phyloP scores from a whole-genome alignment of 805 yeast genomes.

The Blastobotrys robertii region DNA sequence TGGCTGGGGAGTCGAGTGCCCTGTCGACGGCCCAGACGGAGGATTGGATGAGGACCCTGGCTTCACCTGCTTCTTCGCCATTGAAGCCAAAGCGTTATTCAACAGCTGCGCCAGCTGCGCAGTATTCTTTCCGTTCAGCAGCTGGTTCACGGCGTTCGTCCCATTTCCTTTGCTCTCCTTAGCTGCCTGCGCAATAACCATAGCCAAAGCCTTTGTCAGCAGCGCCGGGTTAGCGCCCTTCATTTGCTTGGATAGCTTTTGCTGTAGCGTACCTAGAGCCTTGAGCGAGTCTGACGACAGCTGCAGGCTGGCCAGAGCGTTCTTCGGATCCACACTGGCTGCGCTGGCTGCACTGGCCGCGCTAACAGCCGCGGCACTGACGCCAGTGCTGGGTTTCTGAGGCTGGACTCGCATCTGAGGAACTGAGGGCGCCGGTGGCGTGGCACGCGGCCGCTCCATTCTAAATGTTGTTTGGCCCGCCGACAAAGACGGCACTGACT shows the following conservation, averaged over 20 bases:
- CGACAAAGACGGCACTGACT: conserved; percentile 20
- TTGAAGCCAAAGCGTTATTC: conserved; percentile 15
- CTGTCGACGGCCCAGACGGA: conserved; percentile 4
- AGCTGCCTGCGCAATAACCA: conserved; percentile 87
- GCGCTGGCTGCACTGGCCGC: conserved; percentile 1
- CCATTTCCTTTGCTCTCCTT: conserved; percentile 39
- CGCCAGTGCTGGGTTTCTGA: not conserved
- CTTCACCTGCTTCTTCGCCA: conserved; percentile 6
- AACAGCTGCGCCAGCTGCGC: conserved; percentile 17
- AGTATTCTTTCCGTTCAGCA: conserved; percentile 18
- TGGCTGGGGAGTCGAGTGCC: conserved; percentile 1
- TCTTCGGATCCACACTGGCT: conserved; percentile 6
- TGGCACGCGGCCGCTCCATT: conserved; percentile 3
- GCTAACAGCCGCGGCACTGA: not conserved
- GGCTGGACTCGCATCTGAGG: conserved; percentile 14
- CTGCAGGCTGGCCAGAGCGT: conserved; percentile 12
- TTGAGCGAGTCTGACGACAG: conserved; percentile 54
- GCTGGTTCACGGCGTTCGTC: conserved; percentile 16
- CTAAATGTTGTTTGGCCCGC: conserved; percentile 15
- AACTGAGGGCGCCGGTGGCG: conserved; percentile 5
- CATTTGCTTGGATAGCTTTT: conserved; percentile 73
- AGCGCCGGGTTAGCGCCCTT: conserved; percentile 77
- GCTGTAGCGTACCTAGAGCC: conserved; percentile 75
- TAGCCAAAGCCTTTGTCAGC: conserved; percentile 82
- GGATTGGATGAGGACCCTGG: conserved; percentile 8